Evolutionary conservation across 345 rosid genomes (phyloP), one percentile per base, ranked within the genome.

Genomic region (Mallotus nudiflorus): DNA sequence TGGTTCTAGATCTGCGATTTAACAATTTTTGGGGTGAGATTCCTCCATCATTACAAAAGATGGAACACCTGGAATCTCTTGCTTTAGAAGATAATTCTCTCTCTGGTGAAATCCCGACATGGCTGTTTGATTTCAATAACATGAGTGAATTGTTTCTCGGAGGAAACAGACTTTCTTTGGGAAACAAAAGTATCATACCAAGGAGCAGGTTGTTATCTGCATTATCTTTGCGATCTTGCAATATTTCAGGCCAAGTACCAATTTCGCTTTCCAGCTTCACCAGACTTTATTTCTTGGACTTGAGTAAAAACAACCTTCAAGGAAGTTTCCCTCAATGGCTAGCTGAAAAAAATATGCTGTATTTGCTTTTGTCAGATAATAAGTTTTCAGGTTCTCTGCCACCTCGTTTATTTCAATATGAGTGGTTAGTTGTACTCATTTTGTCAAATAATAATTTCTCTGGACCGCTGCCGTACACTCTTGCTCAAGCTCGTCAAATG

Each of bases 31-130:
- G 2, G 27, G 50, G 66, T 2, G 31, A 22, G 29, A 37, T 62
- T 12, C 73, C 73, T 16, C 20, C 27, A 18, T 80, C 75, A 14
- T 27, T 76, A 1, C 65, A 7, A 63, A 73, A 65, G 12, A 9
- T 63, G 75, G 50, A 16, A 22, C 44, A 72, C 15, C 15, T 76
- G 51, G 67, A 19, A 25, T 28, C 50, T 8, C 53, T 76, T 55
- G 55, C 29, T 22, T 52, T 80, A 37, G 31, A 60, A 1, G n/a
- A 62, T 6, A 80, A 80, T 66, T 31, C 18, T 35, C 54, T 76
- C 13, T 53, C 69, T 12, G 80, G 77, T 11, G 82, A 68, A 5
- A 61, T 78, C 25, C 82, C 75, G 19, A 25, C 19, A 19, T 77
- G 75, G 82, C 35, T 77, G 42, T 65, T 75, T 4, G 59, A 55